Base-by-base conservation (phyloP, 2,329 filamentous ascomycete genomes). In the Fusarium sp. region DNA sequence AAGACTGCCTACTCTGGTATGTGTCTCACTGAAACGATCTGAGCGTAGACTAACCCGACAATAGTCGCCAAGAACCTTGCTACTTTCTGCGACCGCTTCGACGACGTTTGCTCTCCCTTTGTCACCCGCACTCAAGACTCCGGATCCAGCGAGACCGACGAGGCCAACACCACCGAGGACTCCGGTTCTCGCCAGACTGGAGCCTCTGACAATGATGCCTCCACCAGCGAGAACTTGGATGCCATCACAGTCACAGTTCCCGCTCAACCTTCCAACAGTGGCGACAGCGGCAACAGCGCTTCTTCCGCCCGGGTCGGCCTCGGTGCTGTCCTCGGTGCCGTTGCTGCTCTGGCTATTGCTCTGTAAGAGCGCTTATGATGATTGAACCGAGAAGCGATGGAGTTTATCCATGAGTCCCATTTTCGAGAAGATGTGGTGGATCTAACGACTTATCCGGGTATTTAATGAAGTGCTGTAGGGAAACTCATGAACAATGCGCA, bases 11-110 rank as follows among this genome's bases (percentile, higher is more conserved):
- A 74, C 46, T 18, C 46, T 45, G 73, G 79, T 80, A 75, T 45
- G 73, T 73, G 41, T 45, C 39, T 46, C 23, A 38, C 21, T 44
- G 42, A 45, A 41, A 57, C 29, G 18, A 27, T 6, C 12, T 7
- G 46, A 38, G 46, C 23, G 8, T 60, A 27, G 29, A 31, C 69
- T 78, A 60, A 78, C 71, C 27, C 35, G 45, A 21, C 39, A 18
- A 56, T 10, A 81, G 79, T 79, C 54, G 79, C 79, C 63, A 63
- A 67, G 39, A 74, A 69, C 19, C 78, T 79, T 51, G 77, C 77
- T 25, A 77, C 70, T 21, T 78, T 79, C 66, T 81, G 79, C 66
- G 65, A 80, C 7, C 72, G 72, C 25, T 80, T 77, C 56, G 76
- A 69, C 60, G 74, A 79, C 35, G 79, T 70, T 29, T 81, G 79